Base-by-base conservation (phyloP, 805 yeast genomes). In the Blastobotrys mokoenaii region DNA sequence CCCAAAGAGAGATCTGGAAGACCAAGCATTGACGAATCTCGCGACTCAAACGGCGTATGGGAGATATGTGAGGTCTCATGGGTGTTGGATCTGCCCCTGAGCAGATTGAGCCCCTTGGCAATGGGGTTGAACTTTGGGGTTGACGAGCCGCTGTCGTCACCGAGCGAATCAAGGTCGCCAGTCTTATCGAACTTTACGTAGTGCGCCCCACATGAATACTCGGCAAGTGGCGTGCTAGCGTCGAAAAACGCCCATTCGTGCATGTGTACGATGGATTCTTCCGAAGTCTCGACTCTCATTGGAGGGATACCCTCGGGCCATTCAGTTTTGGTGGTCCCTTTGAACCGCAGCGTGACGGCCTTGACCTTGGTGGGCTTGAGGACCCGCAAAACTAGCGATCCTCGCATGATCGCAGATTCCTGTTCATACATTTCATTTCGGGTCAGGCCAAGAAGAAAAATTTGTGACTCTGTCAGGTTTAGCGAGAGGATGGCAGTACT, bases 271-370 rank as follows among this genome's bases (percentile, higher is more conserved):
- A 76, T 83, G 50, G 74, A 76, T 17, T 73, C 62, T 54, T 93
- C 98, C 30, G 64, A 62, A 49, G 76, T 80, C 11, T 79, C 83
- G 14, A 70, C 69, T 52, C 80, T 79, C 59, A 83, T 85, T 0
- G 97, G 96, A 0, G 97, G 97, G 15, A 90, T 89, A 2, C 98
- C 98, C 58, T 93, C 95, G 9, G 96, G 96, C 96, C 96, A 88
- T 50, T 85, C 95, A 0, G 96, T 88, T 53, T 82, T 71, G 37
- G 84, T 74, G 1, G 63, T 59, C 1, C 96, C 96, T 51, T 73
- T 73, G 54, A 89, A 77, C 1, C 71, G 67, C 44, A 89, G 66
- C 8, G 70, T 64, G 17, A 89, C 74, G 32, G 75, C 64, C 63
- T 83, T 85, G 54, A 88, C 68, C 59, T 78, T 83, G 31, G 82